Evolutionary conservation across 495 filamentous ascomycete species (phyloP).

Genomic region (Penicillium robsamsonii): DNA sequence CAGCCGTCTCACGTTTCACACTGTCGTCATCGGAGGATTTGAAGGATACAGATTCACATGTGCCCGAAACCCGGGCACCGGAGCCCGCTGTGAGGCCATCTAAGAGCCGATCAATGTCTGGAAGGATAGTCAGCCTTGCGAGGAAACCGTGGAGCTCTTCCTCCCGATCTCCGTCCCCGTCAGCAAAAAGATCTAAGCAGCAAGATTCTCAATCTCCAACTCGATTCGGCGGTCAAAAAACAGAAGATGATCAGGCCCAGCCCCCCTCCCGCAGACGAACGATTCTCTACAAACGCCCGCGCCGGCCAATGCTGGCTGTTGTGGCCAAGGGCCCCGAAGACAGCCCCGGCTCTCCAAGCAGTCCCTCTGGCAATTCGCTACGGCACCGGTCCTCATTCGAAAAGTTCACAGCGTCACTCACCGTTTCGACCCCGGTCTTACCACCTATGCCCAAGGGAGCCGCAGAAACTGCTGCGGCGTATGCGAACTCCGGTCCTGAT

Average conservation of each 20-base stretch:
- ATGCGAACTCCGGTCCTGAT: slow-evolving; percentile 44
- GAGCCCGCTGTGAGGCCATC: slow-evolving; percentile 44
- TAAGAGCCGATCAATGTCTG: slow-evolving; percentile 55
- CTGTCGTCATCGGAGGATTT: slow-evolving; percentile 38
- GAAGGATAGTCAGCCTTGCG: slow-evolving; percentile 64
- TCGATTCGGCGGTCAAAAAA: slow-evolving; percentile 17
- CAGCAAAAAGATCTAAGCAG: slow-evolving; percentile 38
- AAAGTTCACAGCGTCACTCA: slow-evolving; percentile 49
- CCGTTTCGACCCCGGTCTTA: slow-evolving; percentile 46
- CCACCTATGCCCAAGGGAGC: slow-evolving; percentile 51
- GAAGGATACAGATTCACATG: slow-evolving; percentile 25
- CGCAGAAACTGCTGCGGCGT: slow-evolving; percentile 28
- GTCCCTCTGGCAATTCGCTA: slow-evolving; percentile 50
- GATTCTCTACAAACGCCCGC: slow-evolving; percentile 43
- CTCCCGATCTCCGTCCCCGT: slow-evolving; percentile 61
- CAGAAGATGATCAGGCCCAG: slow-evolving; percentile 25
- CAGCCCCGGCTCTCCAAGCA: slow-evolving; percentile 41
- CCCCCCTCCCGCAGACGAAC: slow-evolving; percentile 39
- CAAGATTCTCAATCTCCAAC: slow-evolving; percentile 40
- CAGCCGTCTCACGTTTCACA: slow-evolving; percentile 39
- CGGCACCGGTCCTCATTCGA: slow-evolving; percentile 59
- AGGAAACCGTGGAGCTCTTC: slow-evolving; percentile 67
- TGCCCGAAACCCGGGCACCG: slow-evolving; percentile 37
- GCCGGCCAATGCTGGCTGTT: slow-evolving; percentile 53
- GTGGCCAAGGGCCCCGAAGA: slow-evolving; percentile 48